Conservation (phyloP, 768 basidiomycete genomes). For the Fistulinella prunicolor region DNA sequence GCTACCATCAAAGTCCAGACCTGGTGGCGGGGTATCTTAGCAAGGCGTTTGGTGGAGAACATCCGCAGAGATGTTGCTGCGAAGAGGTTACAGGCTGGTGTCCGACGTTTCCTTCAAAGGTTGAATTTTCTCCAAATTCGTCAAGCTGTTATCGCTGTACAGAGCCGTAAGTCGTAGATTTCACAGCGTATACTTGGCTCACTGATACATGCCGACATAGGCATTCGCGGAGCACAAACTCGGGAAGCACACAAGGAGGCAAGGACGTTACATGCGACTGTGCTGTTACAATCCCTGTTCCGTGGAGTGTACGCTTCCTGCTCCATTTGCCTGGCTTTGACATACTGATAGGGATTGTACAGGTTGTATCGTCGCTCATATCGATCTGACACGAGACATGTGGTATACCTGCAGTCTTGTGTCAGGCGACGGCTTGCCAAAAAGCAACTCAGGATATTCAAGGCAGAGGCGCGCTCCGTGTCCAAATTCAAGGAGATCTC, state of each 20-base stretch:
- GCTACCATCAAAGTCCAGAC: constrained; percentile 87
- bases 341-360: constrained; percentile 7
- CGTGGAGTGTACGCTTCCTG: constrained; percentile 78
- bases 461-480: constrained; percentile 91
- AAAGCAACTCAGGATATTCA: constrained; percentile 79
- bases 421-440: constrained; percentile 85
- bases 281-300: constrained; percentile 73
- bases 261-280: constrained; percentile 59
- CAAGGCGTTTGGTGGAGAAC: constrained; percentile 63
- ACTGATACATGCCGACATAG: constrained; percentile 36
- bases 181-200: not conserved
- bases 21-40: constrained; percentile 90
- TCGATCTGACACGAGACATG: constrained; percentile 60
- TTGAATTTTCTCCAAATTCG: constrained; percentile 63
- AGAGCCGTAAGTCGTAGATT: constrained; percentile 67
- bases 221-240: constrained; percentile 70
- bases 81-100: constrained; percentile 66
- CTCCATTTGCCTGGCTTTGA: not conserved
- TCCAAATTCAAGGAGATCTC: constrained; percentile 99
- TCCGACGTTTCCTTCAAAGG: constrained; percentile 73
- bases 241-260: constrained; percentile 57
- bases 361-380: constrained; percentile 56
- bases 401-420: constrained; percentile 89
- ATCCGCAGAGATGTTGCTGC: constrained; percentile 77
- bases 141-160: constrained; percentile 65